A percentile compares a stretch with the other conserved stretches of the same genome.
Conservation (phyloP, 2,329 filamentous ascomycete species). For the Fusarium floridanum region DNA sequence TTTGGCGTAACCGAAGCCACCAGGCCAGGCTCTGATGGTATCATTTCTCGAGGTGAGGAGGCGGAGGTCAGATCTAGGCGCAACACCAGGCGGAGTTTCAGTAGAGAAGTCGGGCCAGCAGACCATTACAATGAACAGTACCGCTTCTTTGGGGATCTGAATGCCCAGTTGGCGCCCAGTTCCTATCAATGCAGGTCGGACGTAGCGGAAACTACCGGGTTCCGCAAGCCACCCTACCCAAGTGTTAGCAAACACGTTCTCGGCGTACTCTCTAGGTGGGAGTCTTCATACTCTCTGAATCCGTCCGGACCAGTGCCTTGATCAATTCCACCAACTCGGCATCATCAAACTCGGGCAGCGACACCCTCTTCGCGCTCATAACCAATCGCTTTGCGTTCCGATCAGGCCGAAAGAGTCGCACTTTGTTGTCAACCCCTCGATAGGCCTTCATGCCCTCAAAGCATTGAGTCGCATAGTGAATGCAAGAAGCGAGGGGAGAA, state of each 20-base stretch:
- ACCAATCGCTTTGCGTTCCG: background rate
- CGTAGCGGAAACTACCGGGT: constrained; percentile 14
- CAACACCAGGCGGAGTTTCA: background rate
- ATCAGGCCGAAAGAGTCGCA: background rate
- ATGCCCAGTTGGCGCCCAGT: constrained; percentile 18
- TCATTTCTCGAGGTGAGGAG: constrained; percentile 16
- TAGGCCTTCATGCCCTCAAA: constrained; percentile 1
- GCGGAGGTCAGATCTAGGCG: constrained; percentile 4
- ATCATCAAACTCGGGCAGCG: background rate
- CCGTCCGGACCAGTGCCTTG: background rate
- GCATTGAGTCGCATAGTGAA: constrained; percentile 1
- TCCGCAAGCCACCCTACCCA: background rate
- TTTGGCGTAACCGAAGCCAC: constrained; percentile 49
- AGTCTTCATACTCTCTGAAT: background rate
- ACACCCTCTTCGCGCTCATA: background rate
- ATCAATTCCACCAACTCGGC: background rate
- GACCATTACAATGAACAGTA: constrained; percentile 3
- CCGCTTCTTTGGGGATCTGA: constrained; percentile 16
- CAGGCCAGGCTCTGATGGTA: constrained; percentile 42
- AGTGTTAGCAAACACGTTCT: background rate
- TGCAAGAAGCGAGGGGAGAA: background rate
- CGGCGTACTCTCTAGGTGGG: too few species aligned
- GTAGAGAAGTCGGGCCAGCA: constrained; percentile 11
- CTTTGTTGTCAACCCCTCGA: background rate
- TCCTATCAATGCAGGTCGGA: constrained; percentile 22